These are phyloP conservation scores for Heliamphora ciliata DNA, from an alignment of 179 eudicot species.

Conservation along the genomic window DNA sequence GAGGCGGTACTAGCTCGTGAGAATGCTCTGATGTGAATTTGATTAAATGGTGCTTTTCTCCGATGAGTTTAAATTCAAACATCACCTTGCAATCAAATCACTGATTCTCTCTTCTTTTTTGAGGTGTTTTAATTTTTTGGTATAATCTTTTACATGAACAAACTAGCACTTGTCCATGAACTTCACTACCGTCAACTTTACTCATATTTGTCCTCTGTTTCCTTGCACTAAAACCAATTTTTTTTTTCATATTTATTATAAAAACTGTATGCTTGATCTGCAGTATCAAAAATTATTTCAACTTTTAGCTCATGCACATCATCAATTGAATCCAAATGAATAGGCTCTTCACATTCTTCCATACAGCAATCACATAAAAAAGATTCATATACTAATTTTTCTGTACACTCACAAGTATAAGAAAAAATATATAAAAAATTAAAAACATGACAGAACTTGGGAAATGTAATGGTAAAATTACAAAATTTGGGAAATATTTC, in stretches of 20 bases:
- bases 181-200: neutral
- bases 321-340: no score
- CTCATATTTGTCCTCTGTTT: neutral
- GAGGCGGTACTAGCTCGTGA: neutral
- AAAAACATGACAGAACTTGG: no score
- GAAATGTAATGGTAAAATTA: no score
- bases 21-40: neutral
- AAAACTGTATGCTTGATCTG: neutral
- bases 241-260: neutral
- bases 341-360: no score
- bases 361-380: no score
- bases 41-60: neutral
- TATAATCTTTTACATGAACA: neutral
- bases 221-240: neutral
- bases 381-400: no score
- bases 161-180: neutral
- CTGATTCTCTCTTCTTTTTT: neutral
- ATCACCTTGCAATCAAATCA: neutral
- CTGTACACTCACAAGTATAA: no score
- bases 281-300: neutral
- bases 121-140: neutral
- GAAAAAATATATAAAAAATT: no score
- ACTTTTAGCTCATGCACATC: neutral
- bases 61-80: neutral
- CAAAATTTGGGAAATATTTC: no score